Evolutionary conservation across 768 basidiomycete species (phyloP).

Genomic region (Pisolithus sp.): DNA sequence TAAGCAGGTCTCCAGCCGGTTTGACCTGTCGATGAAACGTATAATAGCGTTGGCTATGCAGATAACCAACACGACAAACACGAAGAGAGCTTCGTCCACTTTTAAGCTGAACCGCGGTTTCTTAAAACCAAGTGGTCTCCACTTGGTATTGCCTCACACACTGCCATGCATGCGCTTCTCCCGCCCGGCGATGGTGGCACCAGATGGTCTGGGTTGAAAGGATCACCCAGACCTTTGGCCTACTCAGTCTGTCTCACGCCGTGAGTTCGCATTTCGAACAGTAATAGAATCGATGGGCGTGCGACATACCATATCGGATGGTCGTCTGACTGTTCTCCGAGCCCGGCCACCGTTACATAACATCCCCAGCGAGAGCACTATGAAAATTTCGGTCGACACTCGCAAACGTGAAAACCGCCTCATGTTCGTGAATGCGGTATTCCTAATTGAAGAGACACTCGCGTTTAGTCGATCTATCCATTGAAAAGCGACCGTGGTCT

Average conservation of each 20-base stretch:
- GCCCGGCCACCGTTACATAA: constrained; percentile 74
- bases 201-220: constrained; percentile 25
- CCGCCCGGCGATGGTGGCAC: constrained; percentile 15
- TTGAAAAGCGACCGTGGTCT: constrained; percentile 3
- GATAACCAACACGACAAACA: neutral
- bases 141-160: constrained; percentile 14
- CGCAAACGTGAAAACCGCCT: constrained; percentile 76
- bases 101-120: neutral
- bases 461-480: constrained; percentile 6
- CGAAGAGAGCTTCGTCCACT: neutral
- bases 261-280: neutral
- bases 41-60: neutral
- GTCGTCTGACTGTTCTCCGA: constrained; percentile 82
- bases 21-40: neutral
- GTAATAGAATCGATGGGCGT: neutral
- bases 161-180: constrained; percentile 16
- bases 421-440: constrained; percentile 78
- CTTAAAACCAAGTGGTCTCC: neutral
- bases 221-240: no score
- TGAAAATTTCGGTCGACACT: constrained; percentile 68
- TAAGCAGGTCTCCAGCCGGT: neutral
- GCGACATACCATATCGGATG: constrained; percentile 84
- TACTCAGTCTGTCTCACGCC: constrained; percentile 73
- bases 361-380: constrained; percentile 68
- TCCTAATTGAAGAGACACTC: constrained; percentile 35